A percentile compares a stretch with the other conserved stretches of the same genome.
These are phyloP conservation scores for Pleurotus ostreatus DNA, from an alignment of 768 basidiomycete genomes.

Conservation along the genomic window DNA sequence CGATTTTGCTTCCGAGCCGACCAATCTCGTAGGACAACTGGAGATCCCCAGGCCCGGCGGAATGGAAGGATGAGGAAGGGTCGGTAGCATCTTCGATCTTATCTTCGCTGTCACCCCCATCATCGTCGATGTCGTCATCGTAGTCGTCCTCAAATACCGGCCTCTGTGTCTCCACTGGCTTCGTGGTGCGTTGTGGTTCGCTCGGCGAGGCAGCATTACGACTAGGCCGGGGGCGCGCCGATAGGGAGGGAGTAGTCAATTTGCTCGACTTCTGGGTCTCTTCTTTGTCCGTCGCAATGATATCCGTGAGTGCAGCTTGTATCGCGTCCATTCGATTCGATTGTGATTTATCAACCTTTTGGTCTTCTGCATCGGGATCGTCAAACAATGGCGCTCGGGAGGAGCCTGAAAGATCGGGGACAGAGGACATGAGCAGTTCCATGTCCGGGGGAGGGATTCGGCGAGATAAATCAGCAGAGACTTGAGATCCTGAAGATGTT, in stretches of 20 bases:
- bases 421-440: conserved; percentile 79
- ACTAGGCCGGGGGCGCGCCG: background rate
- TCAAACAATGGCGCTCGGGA: conserved; percentile 75
- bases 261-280: conserved; percentile 17
- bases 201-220: background rate
- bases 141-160: conserved; percentile 41
- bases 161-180: conserved; percentile 21
- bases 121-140: conserved; percentile 41
- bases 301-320: conserved; percentile 92
- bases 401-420: conserved; percentile 46
- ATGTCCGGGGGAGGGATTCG: conserved; percentile 52
- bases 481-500: conserved; percentile 33
- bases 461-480: conserved; percentile 25
- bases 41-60: conserved; percentile 86
- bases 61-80: conserved; percentile 54
- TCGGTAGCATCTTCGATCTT: conserved; percentile 36
- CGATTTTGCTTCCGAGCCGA: conserved; percentile 71
- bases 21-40: conserved; percentile 85
- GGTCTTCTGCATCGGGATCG: conserved; percentile 69
- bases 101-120: conserved; percentile 37
- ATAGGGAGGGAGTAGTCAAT: background rate
- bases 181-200: conserved; percentile 7
- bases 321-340: conserved; percentile 88
- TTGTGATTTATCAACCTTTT: conserved; percentile 57
- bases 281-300: conserved; percentile 81